Evolutionary conservation across 192 early-diverging fungal genomes (phyloP).

Genomic region (Umbelopsis isabellina): DNA sequence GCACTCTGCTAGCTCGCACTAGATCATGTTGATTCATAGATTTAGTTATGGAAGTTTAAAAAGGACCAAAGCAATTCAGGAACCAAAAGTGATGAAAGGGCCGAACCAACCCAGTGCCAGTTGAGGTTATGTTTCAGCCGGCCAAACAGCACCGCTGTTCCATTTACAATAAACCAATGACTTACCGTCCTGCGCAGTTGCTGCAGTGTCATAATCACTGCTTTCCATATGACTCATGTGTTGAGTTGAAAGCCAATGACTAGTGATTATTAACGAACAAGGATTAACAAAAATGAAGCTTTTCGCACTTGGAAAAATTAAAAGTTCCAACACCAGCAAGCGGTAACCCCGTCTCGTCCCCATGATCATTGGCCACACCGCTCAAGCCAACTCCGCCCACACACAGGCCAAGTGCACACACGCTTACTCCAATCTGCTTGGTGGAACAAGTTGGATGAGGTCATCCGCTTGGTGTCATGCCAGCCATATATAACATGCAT

Average conservation of each 20-base stretch:
- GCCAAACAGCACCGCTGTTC: neutral
- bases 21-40: neutral
- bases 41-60: neutral
- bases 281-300: too few relatives aligned
- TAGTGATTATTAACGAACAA: neutral
- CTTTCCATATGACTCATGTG: neutral
- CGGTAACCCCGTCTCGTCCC: neutral
- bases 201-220: constrained; percentile 15
- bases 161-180: neutral
- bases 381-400: neutral
- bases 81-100: neutral
- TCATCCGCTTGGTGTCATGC: too few relatives aligned
- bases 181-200: constrained; percentile 14
- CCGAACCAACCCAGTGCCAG: neutral
- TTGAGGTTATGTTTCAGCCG: neutral
- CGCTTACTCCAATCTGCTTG: too few relatives aligned
- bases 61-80: neutral
- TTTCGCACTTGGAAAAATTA: neutral
- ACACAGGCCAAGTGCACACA: neutral
- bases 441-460: neutral
- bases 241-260: neutral
- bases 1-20: constrained; percentile 32
- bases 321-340: constrained; percentile 1
- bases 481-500: too few relatives aligned
- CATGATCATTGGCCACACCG: constrained; percentile 10